Evolutionary conservation across 164 flowering plant genomes (phyloP), one percentile per base, ranked within the genome.

Genomic region (Warburgia ugandensis): DNA sequence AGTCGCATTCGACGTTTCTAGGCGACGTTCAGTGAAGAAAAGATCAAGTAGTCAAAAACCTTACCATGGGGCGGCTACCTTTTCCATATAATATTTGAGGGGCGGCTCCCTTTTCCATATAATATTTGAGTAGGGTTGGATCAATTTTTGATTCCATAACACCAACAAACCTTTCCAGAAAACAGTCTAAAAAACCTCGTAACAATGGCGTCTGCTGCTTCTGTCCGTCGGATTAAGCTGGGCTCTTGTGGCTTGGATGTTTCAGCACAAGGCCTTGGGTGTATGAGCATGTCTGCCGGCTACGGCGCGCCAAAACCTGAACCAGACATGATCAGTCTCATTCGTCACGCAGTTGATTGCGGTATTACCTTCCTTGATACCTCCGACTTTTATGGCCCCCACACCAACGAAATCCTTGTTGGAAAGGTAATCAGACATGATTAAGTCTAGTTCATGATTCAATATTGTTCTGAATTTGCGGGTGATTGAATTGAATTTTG

Each of bases 311-410:
- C 69, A 5, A 63, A 66, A 39, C 65, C 68, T 3, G 74, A 66
- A 20, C 19, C 35, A 0, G 70, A 62, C 23, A 71, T 70, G 72
- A 64, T 71, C 52, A 3, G 30, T 10, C 61, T 67, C 45, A 56
- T 67, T 16, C 68, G 43, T 51, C 59, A 63, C 26, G 71, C 66
- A 36, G 45, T 67, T 32, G 41, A 54, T 20, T 14, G 19, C 3
- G 71, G 71, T 14, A 27, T 71, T 45, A 71, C 72, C 48, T 61
- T 63, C 56, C 59, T 71, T 3, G 69, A 68, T 28, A 64, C 72
- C 44, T 66, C 75, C 9, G 67, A 71, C 30, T 4, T 61, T 13
- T 71, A n/a, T n/a, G n/a, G n/a, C n/a, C n/a, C n/a, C n/a, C n/a
- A n/a, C n/a, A n/a, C n/a, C n/a, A n/a, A n/a, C 23, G 68, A 70